Evolutionary conservation across 2,329 filamentous ascomycete species (phyloP).

Genomic region (Xylaria sp.): DNA sequence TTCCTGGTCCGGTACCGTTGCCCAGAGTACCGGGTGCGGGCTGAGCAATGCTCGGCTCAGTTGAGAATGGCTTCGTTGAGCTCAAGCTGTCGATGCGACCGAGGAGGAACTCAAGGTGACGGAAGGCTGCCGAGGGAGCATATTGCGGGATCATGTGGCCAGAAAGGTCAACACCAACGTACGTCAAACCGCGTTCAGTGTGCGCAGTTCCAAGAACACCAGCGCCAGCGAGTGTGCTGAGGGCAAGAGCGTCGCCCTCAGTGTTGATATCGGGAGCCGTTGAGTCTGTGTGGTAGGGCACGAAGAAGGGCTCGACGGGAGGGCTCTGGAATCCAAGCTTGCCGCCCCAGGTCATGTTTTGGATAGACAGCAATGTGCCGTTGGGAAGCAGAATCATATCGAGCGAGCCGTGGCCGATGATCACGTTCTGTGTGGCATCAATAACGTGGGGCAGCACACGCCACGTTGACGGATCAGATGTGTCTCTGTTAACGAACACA

Average conservation of each 20-base stretch:
- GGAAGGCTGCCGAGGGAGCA: slow-evolving; percentile 60
- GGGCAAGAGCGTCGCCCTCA: slow-evolving; percentile 21
- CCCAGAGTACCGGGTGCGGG: slow-evolving; percentile 24
- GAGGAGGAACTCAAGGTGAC: slow-evolving; percentile 70
- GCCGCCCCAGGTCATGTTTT: slow-evolving; percentile 78
- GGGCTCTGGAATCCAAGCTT: slow-evolving; percentile 60
- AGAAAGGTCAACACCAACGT: slow-evolving; percentile 54
- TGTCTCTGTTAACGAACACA: slow-evolving; percentile 43
- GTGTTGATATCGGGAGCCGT: slow-evolving; percentile 25
- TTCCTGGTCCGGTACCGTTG: slow-evolving; percentile 28
- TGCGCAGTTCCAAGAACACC: slow-evolving; percentile 66
- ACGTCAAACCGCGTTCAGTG: slow-evolving; percentile 72
- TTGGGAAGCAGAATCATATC: slow-evolving; percentile 65
- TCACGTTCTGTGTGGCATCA: slow-evolving; percentile 64
- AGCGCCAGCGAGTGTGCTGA: slow-evolving; percentile 48
- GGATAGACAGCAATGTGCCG: slow-evolving; percentile 65
- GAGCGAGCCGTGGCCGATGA: slow-evolving; percentile 66
- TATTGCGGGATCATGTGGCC: slow-evolving; percentile 70
- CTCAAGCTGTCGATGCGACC: slow-evolving; percentile 52
- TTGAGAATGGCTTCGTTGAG: slow-evolving; percentile 28
- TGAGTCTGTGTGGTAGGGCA: slow-evolving; percentile 54
- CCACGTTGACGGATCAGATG: slow-evolving; percentile 48
- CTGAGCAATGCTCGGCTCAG: slow-evolving; percentile 26
- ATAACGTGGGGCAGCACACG: slow-evolving; percentile 64
- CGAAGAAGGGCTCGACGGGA: slow-evolving; percentile 60